Evolutionary conservation across 2,329 filamentous ascomycete species (phyloP), one percentile per base, ranked within the genome.

Genomic region (Diatrype stigma): DNA sequence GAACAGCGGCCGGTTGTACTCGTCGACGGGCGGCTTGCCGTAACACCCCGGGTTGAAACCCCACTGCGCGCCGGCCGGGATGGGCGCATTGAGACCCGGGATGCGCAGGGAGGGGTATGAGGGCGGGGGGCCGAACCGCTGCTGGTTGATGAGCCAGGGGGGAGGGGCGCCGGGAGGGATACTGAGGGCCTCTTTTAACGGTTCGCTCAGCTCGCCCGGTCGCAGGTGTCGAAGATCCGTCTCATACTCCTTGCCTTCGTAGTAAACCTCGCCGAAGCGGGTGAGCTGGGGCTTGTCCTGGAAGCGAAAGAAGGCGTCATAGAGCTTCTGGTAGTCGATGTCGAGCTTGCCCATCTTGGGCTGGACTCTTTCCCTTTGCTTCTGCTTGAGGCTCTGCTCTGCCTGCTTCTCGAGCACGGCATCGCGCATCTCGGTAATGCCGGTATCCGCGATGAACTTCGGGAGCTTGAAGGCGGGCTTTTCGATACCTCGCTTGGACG

Each of bases 211-310:
- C 61, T 97, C 92, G 34, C 94, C 94, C 1, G 94, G 90, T 57
- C 91, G 85, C 53, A 96, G 82, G 71, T 96, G 89, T 61, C 89
- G 86, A 56, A 96, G 81, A 67, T 97, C 96, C 1, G 94, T 96
- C 71, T 99, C 94, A 65, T 90, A 94, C 68, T 99, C 94, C 70
- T 99, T 99, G 66, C 94, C 94, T 71, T 99, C 94, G 68, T 97
- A 97, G 71, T 99, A 99, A n/a, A 99, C 92, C 70, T 99, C 94
- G 38, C 94, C 94, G 62, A 96, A 99, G 42, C 92, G 83, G 30
- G 94, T 97, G 56, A 99, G 75, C 60, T 91, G 86, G 0, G 94
- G 94, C 72, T 99, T 99, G 38, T 90, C 96, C 73, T 99, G 94
- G 67, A 96, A 95, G 53, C 91, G 84, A 77, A 99, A 99, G 76